Conservation (phyloP, 2,329 filamentous ascomycete genomes). For the Colletotrichum chrysophilum region DNA sequence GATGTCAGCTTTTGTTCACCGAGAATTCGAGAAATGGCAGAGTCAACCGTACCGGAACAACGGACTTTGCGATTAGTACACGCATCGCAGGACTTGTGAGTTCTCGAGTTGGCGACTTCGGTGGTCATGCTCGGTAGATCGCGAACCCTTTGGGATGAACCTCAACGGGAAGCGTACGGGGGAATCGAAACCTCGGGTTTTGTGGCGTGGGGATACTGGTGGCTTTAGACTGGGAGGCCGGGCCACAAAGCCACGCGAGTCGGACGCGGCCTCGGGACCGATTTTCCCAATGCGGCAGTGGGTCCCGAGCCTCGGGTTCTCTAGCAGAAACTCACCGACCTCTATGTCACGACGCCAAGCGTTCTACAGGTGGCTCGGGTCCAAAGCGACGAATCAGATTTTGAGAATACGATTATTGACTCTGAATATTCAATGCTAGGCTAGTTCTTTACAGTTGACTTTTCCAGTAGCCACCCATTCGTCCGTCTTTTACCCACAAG, state of each 20-base stretch:
- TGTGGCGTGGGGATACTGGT: not conserved
- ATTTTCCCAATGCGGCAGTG: not conserved
- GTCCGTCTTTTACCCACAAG: not conserved
- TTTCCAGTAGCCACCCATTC: not conserved
- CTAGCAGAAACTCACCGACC: not conserved
- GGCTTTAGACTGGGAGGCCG: not conserved
- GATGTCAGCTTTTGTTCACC: not conserved
- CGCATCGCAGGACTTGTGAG: conserved; percentile 38
- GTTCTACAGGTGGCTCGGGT: not conserved
- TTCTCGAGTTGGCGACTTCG: not conserved
- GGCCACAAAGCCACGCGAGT: not conserved
- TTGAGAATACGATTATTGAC: not conserved
- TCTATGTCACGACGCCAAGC: not conserved
- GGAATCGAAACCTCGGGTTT: not conserved
- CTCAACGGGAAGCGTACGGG: not conserved
- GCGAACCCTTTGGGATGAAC: not conserved
- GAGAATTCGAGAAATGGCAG: not conserved
- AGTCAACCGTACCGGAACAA: conserved; percentile 34
- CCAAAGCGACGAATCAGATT: not conserved
- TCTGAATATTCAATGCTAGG: not conserved
- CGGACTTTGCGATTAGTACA: conserved; percentile 45
- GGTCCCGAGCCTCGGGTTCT: not conserved
- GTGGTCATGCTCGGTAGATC: not conserved
- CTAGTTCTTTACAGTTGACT: not conserved
- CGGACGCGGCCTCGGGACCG: not conserved